Evolutionary conservation across 345 rosid genomes (phyloP).

Genomic region (Eucalyptus microcorys): DNA sequence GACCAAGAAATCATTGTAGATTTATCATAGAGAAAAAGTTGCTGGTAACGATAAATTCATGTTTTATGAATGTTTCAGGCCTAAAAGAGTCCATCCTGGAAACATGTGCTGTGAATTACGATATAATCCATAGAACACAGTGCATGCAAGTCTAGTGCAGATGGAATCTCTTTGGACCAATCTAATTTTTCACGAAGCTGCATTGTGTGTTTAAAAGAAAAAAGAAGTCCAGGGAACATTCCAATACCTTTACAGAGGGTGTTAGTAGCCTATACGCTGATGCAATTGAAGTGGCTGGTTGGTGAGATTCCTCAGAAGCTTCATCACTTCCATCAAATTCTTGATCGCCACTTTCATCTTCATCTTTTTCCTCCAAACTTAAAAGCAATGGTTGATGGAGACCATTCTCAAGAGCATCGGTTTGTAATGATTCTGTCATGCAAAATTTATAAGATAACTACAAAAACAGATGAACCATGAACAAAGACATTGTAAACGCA

Average conservation of each 20-base stretch:
- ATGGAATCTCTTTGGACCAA: background rate
- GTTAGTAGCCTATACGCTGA: constrained; percentile 83
- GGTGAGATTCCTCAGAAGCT: constrained; percentile 52
- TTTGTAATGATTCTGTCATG: constrained; percentile 35
- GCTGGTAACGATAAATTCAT: background rate
- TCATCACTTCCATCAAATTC: constrained; percentile 79
- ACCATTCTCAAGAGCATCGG: constrained; percentile 65
- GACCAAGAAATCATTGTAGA: background rate
- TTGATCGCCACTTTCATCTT: constrained; percentile 43
- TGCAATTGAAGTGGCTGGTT: constrained; percentile 55
- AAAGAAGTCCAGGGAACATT: background rate
- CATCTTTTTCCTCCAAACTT: constrained; percentile 34
- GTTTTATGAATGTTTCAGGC: background rate
- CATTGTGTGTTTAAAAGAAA: background rate
- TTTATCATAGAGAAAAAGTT: background rate
- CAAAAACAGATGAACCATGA: background rate
- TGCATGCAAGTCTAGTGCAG: background rate
- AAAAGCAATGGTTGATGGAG: constrained; percentile 59
- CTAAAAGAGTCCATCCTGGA: background rate
- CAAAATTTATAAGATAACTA: constrained; percentile 1
- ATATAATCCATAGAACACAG: background rate
- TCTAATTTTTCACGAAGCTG: background rate
- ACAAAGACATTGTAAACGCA: background rate
- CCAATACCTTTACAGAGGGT: constrained; percentile 87
- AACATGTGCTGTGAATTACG: background rate